Evolutionary conservation across 2,329 filamentous ascomycete genomes (phyloP), one percentile per base, ranked within the genome.

Genomic region (Diaporthe nobilis): DNA sequence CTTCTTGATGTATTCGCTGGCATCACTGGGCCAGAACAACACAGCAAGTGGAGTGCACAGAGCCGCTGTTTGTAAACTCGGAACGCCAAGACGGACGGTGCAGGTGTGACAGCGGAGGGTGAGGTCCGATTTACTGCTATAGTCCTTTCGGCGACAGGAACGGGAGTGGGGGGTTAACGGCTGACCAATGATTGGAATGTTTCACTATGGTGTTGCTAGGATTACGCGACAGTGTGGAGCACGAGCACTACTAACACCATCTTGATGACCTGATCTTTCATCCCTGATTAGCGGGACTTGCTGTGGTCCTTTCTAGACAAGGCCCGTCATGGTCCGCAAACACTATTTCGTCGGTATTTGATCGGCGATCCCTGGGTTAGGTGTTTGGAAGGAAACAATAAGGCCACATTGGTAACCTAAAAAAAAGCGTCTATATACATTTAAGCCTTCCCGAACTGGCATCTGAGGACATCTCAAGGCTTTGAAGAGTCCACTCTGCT

Each of bases 21-120:
- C 13, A 31, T 28, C n/a, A 25, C n/a, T 34, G 47, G 34, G 22
- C n/a, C 34, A 39, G 65, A 53, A 37, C 47, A 28, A 17, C 13
- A 9, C 31, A 25, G 2, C 15, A 13, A 13, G n/a, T n/a, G 25
- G 49, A 55, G 34, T 10, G 49, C 65, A 70, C 65, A 20, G 65
- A 70, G 37, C 49, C 17, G n/a, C n/a, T 28, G 31, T 25, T 42
- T 70, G 65, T 70, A 55, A 70, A 70, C n/a, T 55, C 49, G 65
- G 65, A 70, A 70, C 49, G 65, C 65, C 65, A 70, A 70, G 65
- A 34, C 65, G 65, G 31, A n/a, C 51, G 37, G 47, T 70, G 34
- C 65, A 70, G 9, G 15, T 39, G n/a, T 70, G 65, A 70, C 49
- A 55, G 47, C 65, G 65, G 65, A 70, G 65, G 49, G 65, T 31